Conservation (phyloP, 495 filamentous ascomycete species). For the Arthonia radiata region DNA sequence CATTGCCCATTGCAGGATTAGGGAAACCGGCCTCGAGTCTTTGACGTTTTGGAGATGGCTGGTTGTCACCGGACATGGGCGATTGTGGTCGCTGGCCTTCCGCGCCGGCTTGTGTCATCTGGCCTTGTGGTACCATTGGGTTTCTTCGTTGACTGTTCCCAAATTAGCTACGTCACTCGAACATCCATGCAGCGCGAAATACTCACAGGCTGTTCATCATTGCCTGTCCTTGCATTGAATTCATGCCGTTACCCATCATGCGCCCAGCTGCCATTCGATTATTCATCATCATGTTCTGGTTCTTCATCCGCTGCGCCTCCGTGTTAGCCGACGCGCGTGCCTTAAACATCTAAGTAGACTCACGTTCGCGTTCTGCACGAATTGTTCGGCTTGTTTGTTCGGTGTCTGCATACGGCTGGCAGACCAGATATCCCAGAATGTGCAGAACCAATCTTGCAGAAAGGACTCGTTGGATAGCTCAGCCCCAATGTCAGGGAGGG, state of each 20-base stretch:
- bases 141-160: too few species aligned
- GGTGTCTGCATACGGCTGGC: constrained; percentile 41
- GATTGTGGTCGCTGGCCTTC: constrained; percentile 57
- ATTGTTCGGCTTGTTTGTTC: constrained; percentile 35
- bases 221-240: too few species aligned
- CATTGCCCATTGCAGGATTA: constrained; percentile 59
- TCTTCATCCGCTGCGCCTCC: constrained; percentile 41
- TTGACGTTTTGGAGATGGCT: constrained; percentile 77
- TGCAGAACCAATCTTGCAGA: constrained; percentile 78
- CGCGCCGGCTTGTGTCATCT: too few species aligned
- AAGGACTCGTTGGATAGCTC: constrained; percentile 47
- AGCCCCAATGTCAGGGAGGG: constrained; percentile 39
- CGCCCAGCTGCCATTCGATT: constrained; percentile 61
- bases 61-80: constrained; percentile 61
- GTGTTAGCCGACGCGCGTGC: too few species aligned
- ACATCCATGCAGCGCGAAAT: too few species aligned
- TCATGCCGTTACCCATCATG: too few species aligned
- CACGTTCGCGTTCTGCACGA: constrained; percentile 58
- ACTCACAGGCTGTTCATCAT: too few species aligned
- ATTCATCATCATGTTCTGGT: constrained; percentile 33
- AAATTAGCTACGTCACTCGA: too few species aligned
- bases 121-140: too few species aligned
- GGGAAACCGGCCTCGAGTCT: constrained; percentile 54
- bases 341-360: too few species aligned
- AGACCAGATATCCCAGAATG: constrained; percentile 88